Evolutionary conservation across 2,329 filamentous ascomycete species (phyloP), one percentile per base, ranked within the genome.

Genomic region (Cladosporium phlei): DNA sequence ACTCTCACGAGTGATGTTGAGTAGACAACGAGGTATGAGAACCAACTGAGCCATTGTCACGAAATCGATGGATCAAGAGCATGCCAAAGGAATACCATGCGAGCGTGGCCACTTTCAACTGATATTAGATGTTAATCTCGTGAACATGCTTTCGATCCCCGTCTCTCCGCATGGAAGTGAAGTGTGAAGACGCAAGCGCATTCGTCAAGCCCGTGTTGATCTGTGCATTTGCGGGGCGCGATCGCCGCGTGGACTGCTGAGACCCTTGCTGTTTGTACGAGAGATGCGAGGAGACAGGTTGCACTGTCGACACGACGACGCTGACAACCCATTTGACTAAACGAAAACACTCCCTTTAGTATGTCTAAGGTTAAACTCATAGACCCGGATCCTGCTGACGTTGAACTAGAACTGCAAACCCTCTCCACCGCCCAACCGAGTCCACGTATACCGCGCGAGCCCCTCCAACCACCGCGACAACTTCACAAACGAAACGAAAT

Each of bases 371-470:
- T n/a, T n/a, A n/a, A n/a, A n/a, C n/a, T n/a, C n/a, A n/a, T n/a
- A n/a, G n/a, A n/a, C n/a, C n/a, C n/a, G n/a, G n/a, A n/a, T n/a
- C n/a, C n/a, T n/a, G n/a, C n/a, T n/a, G n/a, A n/a, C n/a, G n/a
- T n/a, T n/a, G n/a, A n/a, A n/a, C n/a, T n/a, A n/a, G n/a, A n/a
- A n/a, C n/a, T n/a, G n/a, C n/a, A n/a, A n/a, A n/a, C n/a, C n/a
- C n/a, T 3, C n/a, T 29, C 16, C 32, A 37, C 32, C 42, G 6
- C 14, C 27, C 24, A 32, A n/a, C 16, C 25, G 25, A 45, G 32
- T 45, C 30, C 42, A 45, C 42, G 32, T 45, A 45, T 20, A 45
- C 42, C 42, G 32, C 42, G 21, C 24, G 16, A 37, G 16, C 42
- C n/a, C n/a, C 35, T 28, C 16, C 19, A 27, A 11, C 22, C 32